A percentile compares a stretch with the other conserved stretches of the same genome.
These are phyloP conservation scores for Plectranthus barbatus DNA, from an alignment of 257 asterid species.

Conservation along the genomic window DNA sequence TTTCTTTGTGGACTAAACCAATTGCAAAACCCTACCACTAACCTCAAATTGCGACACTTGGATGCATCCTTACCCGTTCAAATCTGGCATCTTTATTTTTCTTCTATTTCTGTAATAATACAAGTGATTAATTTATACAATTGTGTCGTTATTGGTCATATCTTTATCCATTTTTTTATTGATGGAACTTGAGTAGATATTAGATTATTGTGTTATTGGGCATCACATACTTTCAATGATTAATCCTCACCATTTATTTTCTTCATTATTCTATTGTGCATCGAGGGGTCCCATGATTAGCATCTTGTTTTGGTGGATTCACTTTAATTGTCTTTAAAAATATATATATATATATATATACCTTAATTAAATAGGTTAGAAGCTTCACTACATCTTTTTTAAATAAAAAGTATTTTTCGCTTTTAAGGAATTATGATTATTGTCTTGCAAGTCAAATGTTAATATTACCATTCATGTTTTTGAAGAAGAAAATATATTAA, in stretches of 20 bases:
- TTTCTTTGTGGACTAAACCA: conserved; percentile 16
- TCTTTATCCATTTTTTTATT: background rate
- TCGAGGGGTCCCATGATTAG: conserved; percentile 17
- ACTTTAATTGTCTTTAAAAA: conserved; percentile 6
- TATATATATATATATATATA: too few relatives aligned
- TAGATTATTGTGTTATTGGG: conserved; percentile 16
- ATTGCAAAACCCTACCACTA: conserved; percentile 20
- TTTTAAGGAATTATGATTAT: background rate
- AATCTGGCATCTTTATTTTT: background rate
- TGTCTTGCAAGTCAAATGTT: too few relatives aligned
- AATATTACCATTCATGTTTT: too few relatives aligned
- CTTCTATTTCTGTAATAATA: background rate
- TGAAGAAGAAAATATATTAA: too few relatives aligned
- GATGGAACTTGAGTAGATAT: conserved; percentile 6
- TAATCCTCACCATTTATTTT: background rate
- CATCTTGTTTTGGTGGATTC: conserved; percentile 18
- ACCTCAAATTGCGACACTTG: conserved; percentile 28
- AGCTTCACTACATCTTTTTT: background rate
- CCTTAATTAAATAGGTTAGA: background rate
- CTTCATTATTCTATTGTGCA: conserved; percentile 3
- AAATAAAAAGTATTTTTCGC: background rate
- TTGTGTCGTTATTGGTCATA: conserved; percentile 11
- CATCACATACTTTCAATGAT: conserved; percentile 13
- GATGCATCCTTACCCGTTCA: conserved; percentile 20
- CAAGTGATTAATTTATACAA: background rate